Conservation (phyloP, 208 protist genomes). For the Herpetomonas tarakana region DNA sequence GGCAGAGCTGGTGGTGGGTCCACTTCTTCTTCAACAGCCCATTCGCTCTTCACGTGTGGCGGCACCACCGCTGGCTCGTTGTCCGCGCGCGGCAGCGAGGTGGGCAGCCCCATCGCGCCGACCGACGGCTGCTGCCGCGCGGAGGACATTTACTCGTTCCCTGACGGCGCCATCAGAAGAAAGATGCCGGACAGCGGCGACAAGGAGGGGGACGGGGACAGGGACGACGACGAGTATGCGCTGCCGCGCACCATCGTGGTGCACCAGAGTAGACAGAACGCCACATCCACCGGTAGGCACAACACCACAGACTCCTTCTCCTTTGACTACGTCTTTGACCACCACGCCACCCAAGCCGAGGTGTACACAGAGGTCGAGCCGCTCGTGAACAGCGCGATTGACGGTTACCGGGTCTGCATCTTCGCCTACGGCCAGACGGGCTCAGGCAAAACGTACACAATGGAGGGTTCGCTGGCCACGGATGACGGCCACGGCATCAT, state of each 20-base stretch:
- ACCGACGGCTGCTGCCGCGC: neutral
- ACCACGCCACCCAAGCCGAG: slow-evolving; percentile 33
- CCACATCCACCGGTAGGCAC: slow-evolving; percentile 17
- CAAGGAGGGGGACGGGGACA: neutral
- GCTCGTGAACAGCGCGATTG: slow-evolving; percentile 87
- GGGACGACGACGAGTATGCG: neutral
- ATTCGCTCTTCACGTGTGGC: no score
- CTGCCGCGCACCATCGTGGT: slow-evolving; percentile 25
- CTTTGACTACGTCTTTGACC: slow-evolving; percentile 34
- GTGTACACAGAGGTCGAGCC: slow-evolving; percentile 90
- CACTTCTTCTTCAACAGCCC: no score
- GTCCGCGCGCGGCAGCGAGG: neutral
- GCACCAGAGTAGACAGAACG: slow-evolving; percentile 18
- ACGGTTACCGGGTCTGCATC: slow-evolving; percentile 90
- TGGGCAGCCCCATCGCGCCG: neutral
- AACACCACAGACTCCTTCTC: slow-evolving; percentile 23
- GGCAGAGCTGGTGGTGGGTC: no score
- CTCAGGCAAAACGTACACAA: slow-evolving; percentile 90
- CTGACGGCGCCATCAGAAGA: neutral
- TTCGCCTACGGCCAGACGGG: slow-evolving; percentile 94
- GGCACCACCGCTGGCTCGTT: neutral
- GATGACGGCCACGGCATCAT: slow-evolving; percentile 67
- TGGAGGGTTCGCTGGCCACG: slow-evolving; percentile 62
- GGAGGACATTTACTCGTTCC: slow-evolving; percentile 2
- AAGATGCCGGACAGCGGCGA: neutral